Base-by-base conservation (phyloP, 2,329 filamentous ascomycete genomes). In the Hymenoscyphus scutula region DNA sequence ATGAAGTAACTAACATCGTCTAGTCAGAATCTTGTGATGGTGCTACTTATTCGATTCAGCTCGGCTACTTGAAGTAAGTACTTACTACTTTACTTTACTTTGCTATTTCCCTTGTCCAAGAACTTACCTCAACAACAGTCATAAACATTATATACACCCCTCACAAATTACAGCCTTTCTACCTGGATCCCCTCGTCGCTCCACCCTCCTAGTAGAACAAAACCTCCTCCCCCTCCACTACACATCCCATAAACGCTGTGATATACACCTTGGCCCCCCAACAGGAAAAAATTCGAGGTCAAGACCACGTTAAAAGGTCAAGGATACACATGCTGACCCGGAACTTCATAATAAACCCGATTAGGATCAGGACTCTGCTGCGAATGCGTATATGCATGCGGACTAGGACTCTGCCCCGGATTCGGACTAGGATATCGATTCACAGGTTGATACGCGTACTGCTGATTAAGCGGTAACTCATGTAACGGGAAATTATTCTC, bases 381-480 rank as follows among this genome's bases (percentile, higher is more conserved):
- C n/a, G n/a, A n/a, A 3, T 27, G 23, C 6, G 25, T 25, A 54
- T 34, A 7, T 23, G 11, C 5, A 15, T 23, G 17, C 2, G 29
- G 54, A 34, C n/a, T 45, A 8, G 32, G 37, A 17, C 27, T 23
- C 29, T 41, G 54, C n/a, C 27, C 19, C 6, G 29, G 34, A 23
- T 37, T 29, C 8, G 37, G 41, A 25, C 41, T 48, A 11, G 41
- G 41, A 48, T 48, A 48, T 11, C 19, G 19, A 48, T 48, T 48
- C 2, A 48, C 41, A 19, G 41, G 41, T 48, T 19, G 19, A 23
- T 48, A 48, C 7, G 19, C 19, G 11, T 60, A 56, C 13, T 57
- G 53, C 19, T 61, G 59, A 34, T 19, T 27, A 25, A 25, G 59
- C n/a, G 59, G 59, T n/a, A 61, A 53, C 29, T 61, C 59, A 6